phyloP scores from a whole-genome alignment of 129 eudicot genomes.

The Smallanthus sonchifolius region DNA sequence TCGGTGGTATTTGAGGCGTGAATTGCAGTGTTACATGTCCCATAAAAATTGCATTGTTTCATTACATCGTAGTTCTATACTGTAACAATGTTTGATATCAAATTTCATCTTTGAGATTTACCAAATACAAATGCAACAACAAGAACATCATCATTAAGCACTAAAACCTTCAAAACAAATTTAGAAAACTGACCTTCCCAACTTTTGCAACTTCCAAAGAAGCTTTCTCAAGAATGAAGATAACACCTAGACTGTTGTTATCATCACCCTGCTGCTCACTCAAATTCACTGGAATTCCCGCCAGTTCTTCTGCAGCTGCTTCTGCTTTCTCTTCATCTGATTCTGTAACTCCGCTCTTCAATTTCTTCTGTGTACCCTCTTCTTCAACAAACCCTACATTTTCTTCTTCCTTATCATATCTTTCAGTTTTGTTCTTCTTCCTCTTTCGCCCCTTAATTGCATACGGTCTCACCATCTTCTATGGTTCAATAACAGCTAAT shows the following conservation, averaged over 20 bases:
- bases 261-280: slow-evolving; percentile 29
- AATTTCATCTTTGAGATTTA: not conserved
- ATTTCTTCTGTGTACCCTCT: slow-evolving; percentile 27
- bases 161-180: not conserved
- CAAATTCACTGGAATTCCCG: slow-evolving; percentile 66
- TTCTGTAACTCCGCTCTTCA: slow-evolving; percentile 27
- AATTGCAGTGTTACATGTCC: too few species aligned
- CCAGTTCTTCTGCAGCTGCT: slow-evolving; percentile 39
- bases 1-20: too few species aligned
- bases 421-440: slow-evolving; percentile 52
- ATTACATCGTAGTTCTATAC: not conserved
- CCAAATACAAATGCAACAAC: not conserved
- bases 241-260: slow-evolving; percentile 52
- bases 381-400: slow-evolving; percentile 32
- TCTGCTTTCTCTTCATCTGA: slow-evolving; percentile 48
- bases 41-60: not conserved
- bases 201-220: slow-evolving; percentile 93
- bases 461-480: slow-evolving; percentile 63
- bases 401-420: slow-evolving; percentile 43
- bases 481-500: not conserved
- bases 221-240: slow-evolving; percentile 81
- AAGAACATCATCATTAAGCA: not conserved
- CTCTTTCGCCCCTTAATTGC: slow-evolving; percentile 72
- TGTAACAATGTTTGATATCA: too few species aligned
- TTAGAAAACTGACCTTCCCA: slow-evolving; percentile 63